These are phyloP conservation scores for Sphagnum tenellum DNA, from an alignment of 225 moss, liverwort and hornwort genomes.

Conservation along the genomic window DNA sequence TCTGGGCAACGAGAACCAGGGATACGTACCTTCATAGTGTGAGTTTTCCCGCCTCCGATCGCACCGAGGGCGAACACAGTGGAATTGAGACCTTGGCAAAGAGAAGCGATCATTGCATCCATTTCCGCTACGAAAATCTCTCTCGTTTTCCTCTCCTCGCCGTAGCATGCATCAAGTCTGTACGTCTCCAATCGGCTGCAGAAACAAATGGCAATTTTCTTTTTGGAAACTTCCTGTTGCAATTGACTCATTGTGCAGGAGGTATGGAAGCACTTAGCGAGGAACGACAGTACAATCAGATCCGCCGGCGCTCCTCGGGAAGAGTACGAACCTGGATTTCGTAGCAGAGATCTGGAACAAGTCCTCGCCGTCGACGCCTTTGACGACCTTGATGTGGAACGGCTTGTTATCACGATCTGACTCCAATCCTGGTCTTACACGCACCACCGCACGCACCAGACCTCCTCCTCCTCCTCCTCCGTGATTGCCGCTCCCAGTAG, in stretches of 20 bases:
- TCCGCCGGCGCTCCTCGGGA: too few relatives aligned
- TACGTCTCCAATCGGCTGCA: constrained; percentile 31
- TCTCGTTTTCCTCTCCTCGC: constrained; percentile 2
- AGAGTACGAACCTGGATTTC: constrained; percentile 4
- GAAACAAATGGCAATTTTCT: too few relatives aligned
- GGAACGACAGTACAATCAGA: not conserved
- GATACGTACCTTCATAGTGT: constrained; percentile 23
- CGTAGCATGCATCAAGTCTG: constrained; percentile 26
- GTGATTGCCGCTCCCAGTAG: too few relatives aligned
- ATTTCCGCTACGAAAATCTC: constrained; percentile 21
- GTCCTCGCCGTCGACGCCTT: constrained; percentile 14
- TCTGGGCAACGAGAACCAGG: not conserved
- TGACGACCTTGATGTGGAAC: constrained; percentile 5
- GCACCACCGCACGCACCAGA: constrained; percentile 24
- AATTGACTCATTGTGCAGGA: too few relatives aligned
- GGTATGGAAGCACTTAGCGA: not conserved
- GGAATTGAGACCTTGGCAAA: constrained; percentile 19
- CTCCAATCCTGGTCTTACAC: constrained; percentile 23
- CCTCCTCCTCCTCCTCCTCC: constrained; percentile 5
- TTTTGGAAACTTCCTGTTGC: too few relatives aligned
- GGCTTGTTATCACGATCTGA: constrained; percentile 3
- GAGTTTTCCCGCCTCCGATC: constrained; percentile 30
- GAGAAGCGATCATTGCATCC: constrained; percentile 17
- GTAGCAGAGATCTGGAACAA: constrained; percentile 8
- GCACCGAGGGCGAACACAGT: constrained; percentile 33